Base-by-base conservation (phyloP, 345 rosid genomes). In the Odontarrhena argentea region DNA sequence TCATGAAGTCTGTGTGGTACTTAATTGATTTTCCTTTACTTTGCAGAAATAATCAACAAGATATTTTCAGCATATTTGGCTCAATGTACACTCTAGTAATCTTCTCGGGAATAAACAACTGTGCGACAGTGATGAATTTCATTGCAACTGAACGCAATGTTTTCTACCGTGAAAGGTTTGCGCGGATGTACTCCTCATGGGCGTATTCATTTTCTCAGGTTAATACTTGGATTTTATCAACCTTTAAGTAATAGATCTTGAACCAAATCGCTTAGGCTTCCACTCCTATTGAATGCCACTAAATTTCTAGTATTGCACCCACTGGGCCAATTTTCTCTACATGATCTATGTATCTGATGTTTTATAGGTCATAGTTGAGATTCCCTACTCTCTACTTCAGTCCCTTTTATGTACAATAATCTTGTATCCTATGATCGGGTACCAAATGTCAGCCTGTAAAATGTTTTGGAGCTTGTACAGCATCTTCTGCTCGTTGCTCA, bases 131-230 rank as follows among this genome's bases (percentile, higher is more conserved):
- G 50, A 7, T 80, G 52, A 81, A 81, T 48, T 74, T 72, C 30
- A 30, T 89, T 35, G 78, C 84, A 14, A 66, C 72, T 0, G 82
- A 86, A 38, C 68, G 87, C 11, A 68, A 13, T 14, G 67, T 82
- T 2, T 49, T 85, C 26, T 89, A 82, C 73, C 81, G 91, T 1
- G 91, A 89, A 76, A 82, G 80, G 55, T 85, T 85, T 57, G 77
- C 87, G 0, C 63, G 83, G 42, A 82, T 83, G 91, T 86, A 85
- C 72, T 78, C 87, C 8, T 75, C 87, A 14, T 76, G 79, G 86
- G 79, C 88, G 4, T 83, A 83, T 73, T 76, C 90, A 35, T 58
- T 79, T 46, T 77, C 92, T 60, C 86, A 88, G 87, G 96, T 88
- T 50, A 47, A 25, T 4, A 9, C 18, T 25, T 50, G 30, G 18